Evolutionary conservation across 176 grass and related monocot genomes (phyloP).

Genomic region (Elaeis guineensis): DNA sequence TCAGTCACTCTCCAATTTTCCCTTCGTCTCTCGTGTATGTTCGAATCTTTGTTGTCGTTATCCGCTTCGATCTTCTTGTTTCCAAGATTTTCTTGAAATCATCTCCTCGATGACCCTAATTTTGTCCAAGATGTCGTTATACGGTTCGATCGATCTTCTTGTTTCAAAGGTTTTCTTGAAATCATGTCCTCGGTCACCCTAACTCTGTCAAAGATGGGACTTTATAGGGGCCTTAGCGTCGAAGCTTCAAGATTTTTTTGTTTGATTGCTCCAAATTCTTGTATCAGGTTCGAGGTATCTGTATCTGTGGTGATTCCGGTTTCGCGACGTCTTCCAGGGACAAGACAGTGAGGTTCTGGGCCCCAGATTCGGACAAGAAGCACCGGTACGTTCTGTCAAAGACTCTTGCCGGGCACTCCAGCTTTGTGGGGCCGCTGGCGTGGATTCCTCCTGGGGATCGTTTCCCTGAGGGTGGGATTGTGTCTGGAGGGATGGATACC

Average conservation of each 20-base stretch:
- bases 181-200: too few species aligned
- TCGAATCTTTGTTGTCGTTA: too few species aligned
- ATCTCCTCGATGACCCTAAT: too few species aligned
- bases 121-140: too few species aligned
- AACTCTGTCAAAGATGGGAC: too few species aligned
- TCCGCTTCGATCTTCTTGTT: too few species aligned
- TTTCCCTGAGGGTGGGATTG: constrained; percentile 70
- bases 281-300: constrained; percentile 78
- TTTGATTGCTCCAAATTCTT: constrained; percentile 5
- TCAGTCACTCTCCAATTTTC: too few species aligned
- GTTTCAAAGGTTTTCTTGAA: too few species aligned
- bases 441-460: constrained; percentile 67
- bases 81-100: too few species aligned
- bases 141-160: too few species aligned
- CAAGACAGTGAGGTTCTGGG: constrained; percentile 65
- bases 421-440: constrained; percentile 80
- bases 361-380: constrained; percentile 39
- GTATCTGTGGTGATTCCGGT: constrained; percentile 72
- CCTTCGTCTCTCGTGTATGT: background rate
- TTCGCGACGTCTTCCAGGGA: constrained; percentile 88
- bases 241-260: background rate
- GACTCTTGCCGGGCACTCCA: constrained; percentile 70
- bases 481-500: constrained; percentile 93
- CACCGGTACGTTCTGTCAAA: constrained; percentile 52
- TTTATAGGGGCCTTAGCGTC: too few species aligned